A percentile compares a stretch with the other conserved stretches of the same genome.
Evolutionary conservation across 805 yeast genomes (phyloP).

Genomic region (Cyberlindnera mississippiensis): DNA sequence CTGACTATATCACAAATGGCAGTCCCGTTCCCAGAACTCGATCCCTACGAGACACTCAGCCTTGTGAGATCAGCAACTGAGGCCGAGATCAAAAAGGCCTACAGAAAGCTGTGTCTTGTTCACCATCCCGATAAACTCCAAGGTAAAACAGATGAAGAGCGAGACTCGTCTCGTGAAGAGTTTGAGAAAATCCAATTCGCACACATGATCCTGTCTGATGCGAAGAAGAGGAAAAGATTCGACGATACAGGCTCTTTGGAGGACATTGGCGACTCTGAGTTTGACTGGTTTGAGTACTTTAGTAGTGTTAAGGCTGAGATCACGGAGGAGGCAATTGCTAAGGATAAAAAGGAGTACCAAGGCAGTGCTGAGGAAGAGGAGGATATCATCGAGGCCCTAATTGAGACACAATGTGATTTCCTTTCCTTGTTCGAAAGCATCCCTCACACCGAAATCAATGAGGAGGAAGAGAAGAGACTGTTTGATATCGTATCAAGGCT

Average conservation of each 20-base stretch:
- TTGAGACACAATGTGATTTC: constrained; percentile 63
- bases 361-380: constrained; percentile 51
- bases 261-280: constrained; percentile 34
- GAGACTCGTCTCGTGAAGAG: constrained; percentile 31
- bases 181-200: constrained; percentile 77
- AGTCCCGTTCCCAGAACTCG: constrained; percentile 47
- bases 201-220: constrained; percentile 63
- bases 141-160: constrained; percentile 31
- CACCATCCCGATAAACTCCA: constrained; percentile 71
- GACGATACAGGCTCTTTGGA: constrained; percentile 68
- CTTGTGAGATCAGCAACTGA: constrained; percentile 40
- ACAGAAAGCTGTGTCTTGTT: constrained; percentile 56
- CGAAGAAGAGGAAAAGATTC: constrained; percentile 48
- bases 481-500: constrained; percentile 47
- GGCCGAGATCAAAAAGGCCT: constrained; percentile 60
- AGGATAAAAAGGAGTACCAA: constrained; percentile 64
- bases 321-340: constrained; percentile 61
- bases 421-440: constrained; percentile 66
- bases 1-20: constrained; percentile 17
- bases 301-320: constrained; percentile 43
- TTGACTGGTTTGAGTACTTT: constrained; percentile 60
- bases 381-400: constrained; percentile 61
- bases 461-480: constrained; percentile 59
- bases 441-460: constrained; percentile 66
- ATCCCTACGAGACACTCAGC: constrained; percentile 57